These are phyloP conservation scores for Oryza nivara DNA, from an alignment of 176 grass and related monocot species.

Conservation along the genomic window DNA sequence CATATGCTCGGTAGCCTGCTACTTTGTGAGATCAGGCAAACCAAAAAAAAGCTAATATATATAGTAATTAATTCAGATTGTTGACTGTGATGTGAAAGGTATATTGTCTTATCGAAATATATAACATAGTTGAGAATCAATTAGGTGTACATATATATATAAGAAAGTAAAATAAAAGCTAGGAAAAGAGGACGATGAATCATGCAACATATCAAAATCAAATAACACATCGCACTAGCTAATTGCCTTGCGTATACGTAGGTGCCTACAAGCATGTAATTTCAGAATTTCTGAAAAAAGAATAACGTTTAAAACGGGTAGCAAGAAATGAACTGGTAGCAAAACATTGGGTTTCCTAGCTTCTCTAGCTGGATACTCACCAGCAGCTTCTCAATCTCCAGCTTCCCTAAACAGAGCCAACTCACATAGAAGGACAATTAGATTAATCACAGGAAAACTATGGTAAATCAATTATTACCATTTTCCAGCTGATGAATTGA, in stretches of 20 bases:
- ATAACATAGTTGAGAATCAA: slow-evolving; percentile 21
- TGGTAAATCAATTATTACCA: not conserved
- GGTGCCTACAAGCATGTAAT: not conserved
- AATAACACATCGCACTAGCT: not conserved
- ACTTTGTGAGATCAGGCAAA: not conserved
- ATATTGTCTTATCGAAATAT: not conserved
- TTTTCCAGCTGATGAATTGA: not conserved
- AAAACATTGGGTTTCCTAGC: too few relatives aligned
- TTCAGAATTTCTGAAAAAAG: not conserved
- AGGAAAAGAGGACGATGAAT: not conserved
- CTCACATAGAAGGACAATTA: not conserved
- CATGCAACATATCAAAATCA: slow-evolving; percentile 1
- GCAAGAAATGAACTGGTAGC: too few relatives aligned
- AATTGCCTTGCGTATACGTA: not conserved
- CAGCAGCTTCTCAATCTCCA: too few relatives aligned
- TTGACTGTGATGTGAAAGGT: not conserved
- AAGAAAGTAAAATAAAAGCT: too few relatives aligned
- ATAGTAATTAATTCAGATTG: not conserved
- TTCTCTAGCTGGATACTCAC: too few relatives aligned
- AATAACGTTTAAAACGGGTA: not conserved
- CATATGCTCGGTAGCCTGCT: not conserved
- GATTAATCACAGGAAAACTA: not conserved
- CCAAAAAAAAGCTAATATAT: not conserved
- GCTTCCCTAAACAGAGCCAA: too few relatives aligned
- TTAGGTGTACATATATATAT: too few relatives aligned